Evolutionary conservation across 192 early-diverging fungal species (phyloP).

Genomic region (Dissophora ornata): DNA sequence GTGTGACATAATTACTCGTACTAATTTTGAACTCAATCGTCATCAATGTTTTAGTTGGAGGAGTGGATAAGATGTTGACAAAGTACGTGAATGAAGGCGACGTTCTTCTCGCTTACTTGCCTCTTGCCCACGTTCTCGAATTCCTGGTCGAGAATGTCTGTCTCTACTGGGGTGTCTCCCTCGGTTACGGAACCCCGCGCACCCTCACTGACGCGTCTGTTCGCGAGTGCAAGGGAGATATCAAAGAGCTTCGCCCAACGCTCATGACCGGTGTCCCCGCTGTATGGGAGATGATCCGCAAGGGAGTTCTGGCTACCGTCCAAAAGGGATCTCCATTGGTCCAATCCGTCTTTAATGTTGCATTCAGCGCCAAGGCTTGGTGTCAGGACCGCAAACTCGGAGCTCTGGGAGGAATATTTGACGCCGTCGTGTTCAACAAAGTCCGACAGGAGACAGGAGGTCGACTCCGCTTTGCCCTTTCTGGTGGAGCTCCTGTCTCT

Average conservation of each 20-base stretch:
- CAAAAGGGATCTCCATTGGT: conserved; percentile 56
- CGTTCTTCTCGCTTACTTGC: conserved; percentile 79
- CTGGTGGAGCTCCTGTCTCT: conserved; percentile 90
- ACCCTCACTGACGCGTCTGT: conserved; percentile 78
- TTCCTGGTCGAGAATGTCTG: conserved; percentile 82
- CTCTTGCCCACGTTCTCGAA: conserved; percentile 89
- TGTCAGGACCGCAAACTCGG: conserved; percentile 58
- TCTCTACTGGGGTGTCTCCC: conserved; percentile 74
- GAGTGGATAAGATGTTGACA: conserved; percentile 63
- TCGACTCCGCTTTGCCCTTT: conserved; percentile 78
- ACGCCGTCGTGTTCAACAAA: conserved; percentile 81
- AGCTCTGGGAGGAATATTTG: conserved; percentile 71
- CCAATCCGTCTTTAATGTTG: conserved; percentile 76
- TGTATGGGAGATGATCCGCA: conserved; percentile 90
- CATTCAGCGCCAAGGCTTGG: conserved; percentile 75
- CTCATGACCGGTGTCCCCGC: conserved; percentile 85
- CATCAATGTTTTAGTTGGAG: too few species aligned
- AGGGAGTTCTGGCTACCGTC: conserved; percentile 76
- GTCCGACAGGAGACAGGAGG: conserved; percentile 88
- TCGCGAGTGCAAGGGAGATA: conserved; percentile 72
- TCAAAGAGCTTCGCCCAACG: conserved; percentile 75
- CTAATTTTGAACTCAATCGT: too few species aligned
- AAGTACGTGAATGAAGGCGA: conserved; percentile 61
- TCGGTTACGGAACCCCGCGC: conserved; percentile 75
- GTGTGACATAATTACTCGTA: too few species aligned